phyloP scores from a whole-genome alignment of 179 eudicot genomes.

The Corrigiola litoralis region DNA sequence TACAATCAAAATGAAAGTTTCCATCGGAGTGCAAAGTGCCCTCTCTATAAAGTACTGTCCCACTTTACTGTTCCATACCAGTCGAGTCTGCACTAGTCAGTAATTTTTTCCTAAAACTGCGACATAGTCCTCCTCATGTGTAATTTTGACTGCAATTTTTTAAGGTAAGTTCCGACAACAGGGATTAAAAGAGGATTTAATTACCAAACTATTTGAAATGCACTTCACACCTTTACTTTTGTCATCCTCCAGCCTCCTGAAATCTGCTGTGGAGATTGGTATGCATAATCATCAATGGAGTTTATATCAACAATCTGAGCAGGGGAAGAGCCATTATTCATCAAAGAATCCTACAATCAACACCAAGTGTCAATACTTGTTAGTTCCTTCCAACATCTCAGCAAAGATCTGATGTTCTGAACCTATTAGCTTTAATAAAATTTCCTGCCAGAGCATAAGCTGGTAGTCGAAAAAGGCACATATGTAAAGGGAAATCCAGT shows the following conservation, averaged over 20 bases:
- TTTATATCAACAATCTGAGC: constrained; percentile 24
- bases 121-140: constrained; percentile 43
- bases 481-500: not conserved
- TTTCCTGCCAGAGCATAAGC: too few relatives aligned
- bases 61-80: not conserved
- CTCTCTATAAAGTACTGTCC: not conserved
- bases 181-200: not conserved
- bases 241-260: constrained; percentile 77
- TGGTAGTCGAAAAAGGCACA: too few relatives aligned
- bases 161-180: constrained; percentile 6
- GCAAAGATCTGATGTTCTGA: too few relatives aligned
- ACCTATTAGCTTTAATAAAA: too few relatives aligned
- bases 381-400: not conserved
- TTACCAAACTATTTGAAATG: not conserved
- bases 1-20: not conserved
- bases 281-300: constrained; percentile 53
- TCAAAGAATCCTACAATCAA: constrained; percentile 38
- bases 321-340: constrained; percentile 17
- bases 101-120: constrained; percentile 12
- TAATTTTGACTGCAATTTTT: constrained; percentile 55
- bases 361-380: not conserved
- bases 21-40: not conserved
- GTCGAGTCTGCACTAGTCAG: not conserved
- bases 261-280: constrained; percentile 33
- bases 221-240: constrained; percentile 54